Evolutionary conservation across 1,284 basidiomycete species (phyloP), one percentile per base, ranked within the genome.

Genomic region (Lentinula novae-zelandiae): DNA sequence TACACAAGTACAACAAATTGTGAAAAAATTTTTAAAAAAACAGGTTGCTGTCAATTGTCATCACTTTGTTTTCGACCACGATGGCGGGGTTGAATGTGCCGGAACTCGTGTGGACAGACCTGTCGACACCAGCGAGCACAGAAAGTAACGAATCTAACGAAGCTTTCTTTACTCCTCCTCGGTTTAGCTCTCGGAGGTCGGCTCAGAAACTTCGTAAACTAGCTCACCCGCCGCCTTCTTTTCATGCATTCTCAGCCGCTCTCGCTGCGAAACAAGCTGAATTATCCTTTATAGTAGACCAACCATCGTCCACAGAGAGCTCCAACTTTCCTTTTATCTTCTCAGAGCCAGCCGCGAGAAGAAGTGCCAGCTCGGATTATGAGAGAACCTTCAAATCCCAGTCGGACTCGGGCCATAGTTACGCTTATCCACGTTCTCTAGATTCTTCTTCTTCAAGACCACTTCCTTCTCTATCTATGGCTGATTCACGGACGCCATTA

Each of bases 171-270:
- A 7, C 22, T 13, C 54, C 40, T 27, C 31, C 54, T n/a, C 22
- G 22, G 5, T 46, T 8, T n/a, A 8, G 8, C 44, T 20, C 20
- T 48, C 22, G 31, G 49, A 56, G 39, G 39, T 17, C 15, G 33
- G 46, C 36, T 39, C 52, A 38, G 22, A 61, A 61, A 49, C 60
- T 61, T 33, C 55, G 51, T 46, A 61, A 61, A 55, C 42, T 42
- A 12, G n/a, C 60, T 52, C 48, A 61, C n/a, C 60, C 60, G 27
- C 60, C 60, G 27, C 60, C 60, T 52, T 61, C 60, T 20, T 61
- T 51, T 22, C 53, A 51, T 17, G 49, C 60, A 5, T 56, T 56
- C 39, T 42, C 57, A 40, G 17, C 42, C 34, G 51, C 51, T 38
- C 7, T 53, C 3, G 8, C 31, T 20, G 39, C 54, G 46, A 46